A percentile compares a stretch with the other conserved stretches of the same genome.
Evolutionary conservation across 305 asterid species (phyloP).

Genomic region (Fraxinus xanthoxyloides): DNA sequence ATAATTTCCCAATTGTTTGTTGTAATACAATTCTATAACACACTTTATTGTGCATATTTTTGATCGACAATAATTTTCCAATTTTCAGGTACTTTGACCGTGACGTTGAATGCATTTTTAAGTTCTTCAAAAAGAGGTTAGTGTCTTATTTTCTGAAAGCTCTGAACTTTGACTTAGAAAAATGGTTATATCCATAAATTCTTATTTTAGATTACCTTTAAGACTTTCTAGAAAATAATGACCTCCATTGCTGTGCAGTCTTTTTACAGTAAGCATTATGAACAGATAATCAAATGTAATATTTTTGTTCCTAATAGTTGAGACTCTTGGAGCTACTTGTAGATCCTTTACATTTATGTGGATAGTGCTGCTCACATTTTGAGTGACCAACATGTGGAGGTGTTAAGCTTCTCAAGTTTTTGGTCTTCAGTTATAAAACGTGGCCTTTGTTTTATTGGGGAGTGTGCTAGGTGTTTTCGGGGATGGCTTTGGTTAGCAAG

Average conservation of each 20-base stretch:
- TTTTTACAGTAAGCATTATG: background rate
- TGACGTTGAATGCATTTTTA: slow-evolving; percentile 80
- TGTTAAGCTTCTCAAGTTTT: background rate
- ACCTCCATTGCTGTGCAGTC: background rate
- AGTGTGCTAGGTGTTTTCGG: background rate
- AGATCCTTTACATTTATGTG: background rate
- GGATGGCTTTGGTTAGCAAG: background rate
- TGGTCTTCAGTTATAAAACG: background rate
- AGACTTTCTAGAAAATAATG: background rate
- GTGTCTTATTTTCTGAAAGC: slow-evolving; percentile 22
- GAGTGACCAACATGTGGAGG: background rate
- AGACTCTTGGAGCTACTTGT: background rate
- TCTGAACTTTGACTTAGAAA: background rate
- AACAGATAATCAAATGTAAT: background rate
- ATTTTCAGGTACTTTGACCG: slow-evolving; percentile 86
- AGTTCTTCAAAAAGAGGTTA: slow-evolving; percentile 86
- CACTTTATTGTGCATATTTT: background rate
- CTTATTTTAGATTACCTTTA: background rate
- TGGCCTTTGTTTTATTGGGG: background rate
- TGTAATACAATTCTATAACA: background rate
- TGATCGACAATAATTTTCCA: slow-evolving; percentile 12
- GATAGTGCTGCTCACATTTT: background rate
- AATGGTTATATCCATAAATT: background rate
- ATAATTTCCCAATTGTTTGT: slow-evolving; percentile 2
- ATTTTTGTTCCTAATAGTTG: background rate